Evolutionary conservation across 805 yeast genomes (phyloP).

Genomic region (Danielozyma ontarioensis): DNA sequence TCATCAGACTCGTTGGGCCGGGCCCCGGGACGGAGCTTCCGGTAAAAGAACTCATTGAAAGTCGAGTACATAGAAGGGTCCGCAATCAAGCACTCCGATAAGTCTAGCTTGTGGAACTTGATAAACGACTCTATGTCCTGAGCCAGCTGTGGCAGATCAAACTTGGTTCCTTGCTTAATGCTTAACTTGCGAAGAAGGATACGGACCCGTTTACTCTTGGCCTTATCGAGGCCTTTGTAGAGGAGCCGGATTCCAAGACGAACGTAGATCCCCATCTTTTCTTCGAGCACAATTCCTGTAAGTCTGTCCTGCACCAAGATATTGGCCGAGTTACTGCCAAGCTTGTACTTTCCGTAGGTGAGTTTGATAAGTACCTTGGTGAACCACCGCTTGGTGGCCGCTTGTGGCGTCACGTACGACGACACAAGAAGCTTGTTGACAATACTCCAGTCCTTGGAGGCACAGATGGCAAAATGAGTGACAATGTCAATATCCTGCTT

Average conservation of each 20-base stretch:
- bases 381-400: slow-evolving; percentile 88
- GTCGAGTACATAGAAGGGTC: slow-evolving; percentile 52
- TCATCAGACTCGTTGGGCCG: slow-evolving; percentile 63
- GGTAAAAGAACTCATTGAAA: slow-evolving; percentile 86
- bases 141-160: slow-evolving; percentile 65
- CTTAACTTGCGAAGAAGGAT: slow-evolving; percentile 61
- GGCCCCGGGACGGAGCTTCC: slow-evolving; percentile 66
- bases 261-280: slow-evolving; percentile 85
- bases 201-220: slow-evolving; percentile 55
- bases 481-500: slow-evolving; percentile 62
- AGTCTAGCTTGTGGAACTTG: slow-evolving; percentile 74
- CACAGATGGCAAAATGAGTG: slow-evolving; percentile 86
- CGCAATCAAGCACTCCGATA: slow-evolving; percentile 56
- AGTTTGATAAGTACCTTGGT: slow-evolving; percentile 75
- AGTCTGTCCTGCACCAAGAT: slow-evolving; percentile 88
- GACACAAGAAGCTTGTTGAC: slow-evolving; percentile 60
- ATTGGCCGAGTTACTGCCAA: slow-evolving; percentile 87
- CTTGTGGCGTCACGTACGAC: slow-evolving; percentile 69
- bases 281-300: slow-evolving; percentile 88
- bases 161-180: slow-evolving; percentile 77
- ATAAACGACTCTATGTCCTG: slow-evolving; percentile 71
- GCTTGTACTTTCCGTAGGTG: slow-evolving; percentile 79
- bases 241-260: slow-evolving; percentile 80
- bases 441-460: slow-evolving; percentile 68
- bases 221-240: slow-evolving; percentile 67